Percentiles rank a stretch among this genome's conserved stretches.
Evolutionary conservation across 2,329 filamentous ascomycete species (phyloP).

Genomic region (Cercospora janseana): DNA sequence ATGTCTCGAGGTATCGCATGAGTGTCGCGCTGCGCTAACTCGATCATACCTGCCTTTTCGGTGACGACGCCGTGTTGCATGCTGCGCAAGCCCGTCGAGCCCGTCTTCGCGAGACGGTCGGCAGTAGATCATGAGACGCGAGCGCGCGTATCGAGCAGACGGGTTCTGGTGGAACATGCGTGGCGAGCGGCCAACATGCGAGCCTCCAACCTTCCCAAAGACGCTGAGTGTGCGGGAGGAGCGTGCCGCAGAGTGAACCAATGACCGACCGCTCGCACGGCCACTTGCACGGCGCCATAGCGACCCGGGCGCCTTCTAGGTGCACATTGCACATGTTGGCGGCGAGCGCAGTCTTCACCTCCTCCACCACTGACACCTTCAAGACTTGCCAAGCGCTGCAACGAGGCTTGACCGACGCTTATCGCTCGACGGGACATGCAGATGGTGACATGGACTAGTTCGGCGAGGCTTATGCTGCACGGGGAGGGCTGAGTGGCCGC

Average conservation of each 20-base stretch:
- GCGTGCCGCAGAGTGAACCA: too few relatives aligned
- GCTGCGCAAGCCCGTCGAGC: background rate
- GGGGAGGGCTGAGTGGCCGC: background rate
- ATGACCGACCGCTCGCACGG: too few relatives aligned
- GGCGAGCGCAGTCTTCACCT: background rate
- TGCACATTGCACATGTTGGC: background rate
- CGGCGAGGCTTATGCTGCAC: conserved; percentile 3
- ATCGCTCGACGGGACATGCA: background rate
- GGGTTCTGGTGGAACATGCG: too few relatives aligned
- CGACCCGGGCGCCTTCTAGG: too few relatives aligned
- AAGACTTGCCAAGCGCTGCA: conserved; percentile 5
- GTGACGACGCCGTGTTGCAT: background rate
- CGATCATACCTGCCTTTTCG: conserved; percentile 12
- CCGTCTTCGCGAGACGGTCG: background rate
- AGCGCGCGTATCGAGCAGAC: too few relatives aligned
- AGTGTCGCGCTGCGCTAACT: conserved; percentile 2
- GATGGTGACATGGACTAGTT: conserved; percentile 3
- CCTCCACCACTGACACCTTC: background rate
- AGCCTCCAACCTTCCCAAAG: too few relatives aligned
- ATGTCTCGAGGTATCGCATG: background rate
- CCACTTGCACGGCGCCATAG: too few relatives aligned
- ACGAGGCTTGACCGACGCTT: conserved; percentile 9
- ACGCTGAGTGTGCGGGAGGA: too few relatives aligned
- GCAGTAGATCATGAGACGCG: too few relatives aligned
- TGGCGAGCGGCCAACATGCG: too few relatives aligned